Base-by-base conservation (phyloP, 371 early-diverging fungal genomes). In the Dipsacomyces acuminosporus region DNA sequence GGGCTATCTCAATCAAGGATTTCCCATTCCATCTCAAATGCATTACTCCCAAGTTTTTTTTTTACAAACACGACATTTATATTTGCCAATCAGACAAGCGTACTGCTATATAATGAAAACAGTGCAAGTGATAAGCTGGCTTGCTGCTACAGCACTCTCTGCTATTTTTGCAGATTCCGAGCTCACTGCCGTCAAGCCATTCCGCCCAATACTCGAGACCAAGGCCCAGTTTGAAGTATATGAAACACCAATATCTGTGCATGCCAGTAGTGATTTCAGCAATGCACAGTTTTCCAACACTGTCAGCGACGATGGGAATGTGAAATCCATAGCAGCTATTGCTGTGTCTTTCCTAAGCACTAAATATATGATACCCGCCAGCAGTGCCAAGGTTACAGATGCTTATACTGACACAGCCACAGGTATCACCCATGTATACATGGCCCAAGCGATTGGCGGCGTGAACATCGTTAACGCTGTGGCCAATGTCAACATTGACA, bases 351-450 rank as follows among this genome's bases (percentile, higher is more conserved):
- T 25, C 36, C 63, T 26, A 59, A 74, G 54, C 22, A 25, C 56
- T 13, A 8, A 19, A 19, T 26, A 25, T 22, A 49, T 41, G 8
- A 51, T 57, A 1, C 33, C 52, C 0, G 2, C 41, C 7, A 9
- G 18, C 40, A 52, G 41, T 11, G 38, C 57, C 36, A 24, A 48
- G 14, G 21, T 63, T 2, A 53, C 52, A 14, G 35, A 33, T 26
- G 55, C 79, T 20, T 88, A 87, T 62, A 80, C 75, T n/a, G 80
- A 84, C 35, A 77, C 79, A 41, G 74, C 81, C 50, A 90, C 79
- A 33, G 89, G 87, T 7, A 80, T 88, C 1, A 88, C 89, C 1
- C 90, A 91, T 54, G 82, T 90, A 9, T 84, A 89, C 56, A 52
- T 88, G 33, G 80, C 81, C 48, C 92, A 90, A 62, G 60, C 74